Conservation (phyloP, 495 filamentous ascomycete genomes). For the Hypoxylon perforatum region DNA sequence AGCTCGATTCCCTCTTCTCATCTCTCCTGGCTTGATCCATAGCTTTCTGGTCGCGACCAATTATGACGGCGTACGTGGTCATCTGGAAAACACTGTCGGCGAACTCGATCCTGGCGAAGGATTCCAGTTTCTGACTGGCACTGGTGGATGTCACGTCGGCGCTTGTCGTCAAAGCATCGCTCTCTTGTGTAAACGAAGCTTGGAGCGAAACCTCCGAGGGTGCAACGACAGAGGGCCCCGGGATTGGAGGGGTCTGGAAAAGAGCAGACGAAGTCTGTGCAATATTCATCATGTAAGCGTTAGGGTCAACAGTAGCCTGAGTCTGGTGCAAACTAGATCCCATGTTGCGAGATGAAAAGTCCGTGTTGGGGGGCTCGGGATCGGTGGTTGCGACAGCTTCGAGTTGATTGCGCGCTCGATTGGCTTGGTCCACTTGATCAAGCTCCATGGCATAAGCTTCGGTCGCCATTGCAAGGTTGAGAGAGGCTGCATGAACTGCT, state of each 20-base stretch:
- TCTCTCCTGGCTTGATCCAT: constrained; percentile 56
- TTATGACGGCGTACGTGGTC: constrained; percentile 63
- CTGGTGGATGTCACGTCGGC: constrained; percentile 37
- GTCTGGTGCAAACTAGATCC: constrained; percentile 28
- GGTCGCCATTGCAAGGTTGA: constrained; percentile 20
- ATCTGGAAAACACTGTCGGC: constrained; percentile 63
- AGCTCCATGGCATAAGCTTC: constrained; percentile 35
- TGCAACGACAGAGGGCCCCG: constrained; percentile 38
- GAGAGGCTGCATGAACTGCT: constrained; percentile 27
- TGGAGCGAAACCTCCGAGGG: constrained; percentile 50
- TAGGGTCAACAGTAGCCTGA: constrained; percentile 44
- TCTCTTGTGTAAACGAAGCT: constrained; percentile 45
- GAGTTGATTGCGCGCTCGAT: constrained; percentile 31
- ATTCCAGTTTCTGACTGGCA: constrained; percentile 54
- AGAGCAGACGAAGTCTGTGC: constrained; percentile 31
- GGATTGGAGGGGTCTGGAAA: constrained; percentile 42
- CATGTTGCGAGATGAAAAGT: constrained; percentile 40
- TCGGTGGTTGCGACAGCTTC: constrained; percentile 48
- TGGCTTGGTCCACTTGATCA: constrained; percentile 18
- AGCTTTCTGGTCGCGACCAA: constrained; percentile 60
- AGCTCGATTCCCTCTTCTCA: constrained; percentile 52
- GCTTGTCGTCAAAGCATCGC: constrained; percentile 35
- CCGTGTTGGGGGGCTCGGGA: constrained; percentile 35
- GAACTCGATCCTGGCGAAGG: constrained; percentile 63
- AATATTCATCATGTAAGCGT: constrained; percentile 44